Conservation (phyloP, 2,329 filamentous ascomycete species). For the Xylaria sp. region DNA sequence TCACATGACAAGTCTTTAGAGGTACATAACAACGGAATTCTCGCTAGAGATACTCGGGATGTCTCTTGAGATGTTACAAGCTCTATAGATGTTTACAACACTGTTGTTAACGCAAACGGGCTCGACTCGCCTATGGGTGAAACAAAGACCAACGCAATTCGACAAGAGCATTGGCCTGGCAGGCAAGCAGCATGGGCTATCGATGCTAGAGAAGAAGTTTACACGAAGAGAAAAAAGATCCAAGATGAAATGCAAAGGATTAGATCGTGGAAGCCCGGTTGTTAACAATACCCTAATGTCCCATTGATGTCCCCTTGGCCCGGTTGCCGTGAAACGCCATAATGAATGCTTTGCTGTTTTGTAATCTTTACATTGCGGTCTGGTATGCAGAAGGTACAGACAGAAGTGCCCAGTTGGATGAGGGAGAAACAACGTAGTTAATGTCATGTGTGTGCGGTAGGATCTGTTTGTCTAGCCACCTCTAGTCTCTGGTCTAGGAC, state of each 20-base stretch:
- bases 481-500: conserved; percentile 54
- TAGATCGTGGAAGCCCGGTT: conserved; percentile 19
- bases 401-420: neutral
- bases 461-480: conserved; percentile 20
- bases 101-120: conserved; percentile 21
- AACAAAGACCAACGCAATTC: conserved; percentile 1
- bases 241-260: conserved; percentile 17
- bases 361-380: conserved; percentile 29
- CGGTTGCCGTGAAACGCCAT: conserved; percentile 36
- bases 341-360: conserved; percentile 35
- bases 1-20: neutral
- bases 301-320: conserved; percentile 17
- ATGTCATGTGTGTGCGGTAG: neutral
- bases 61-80: conserved; percentile 16
- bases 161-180: conserved; percentile 3
- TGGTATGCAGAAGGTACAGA: conserved; percentile 24
- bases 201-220: neutral
- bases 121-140: conserved; percentile 19
- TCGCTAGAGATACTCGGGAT: neutral
- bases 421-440: neutral
- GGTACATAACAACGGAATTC: neutral
- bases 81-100: conserved; percentile 28
- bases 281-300: conserved; percentile 21
- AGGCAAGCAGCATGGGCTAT: conserved; percentile 1
- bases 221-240: conserved; percentile 1